Evolutionary conservation across 768 basidiomycete genomes (phyloP), one percentile per base, ranked within the genome.

Genomic region (Suillus subaureus): DNA sequence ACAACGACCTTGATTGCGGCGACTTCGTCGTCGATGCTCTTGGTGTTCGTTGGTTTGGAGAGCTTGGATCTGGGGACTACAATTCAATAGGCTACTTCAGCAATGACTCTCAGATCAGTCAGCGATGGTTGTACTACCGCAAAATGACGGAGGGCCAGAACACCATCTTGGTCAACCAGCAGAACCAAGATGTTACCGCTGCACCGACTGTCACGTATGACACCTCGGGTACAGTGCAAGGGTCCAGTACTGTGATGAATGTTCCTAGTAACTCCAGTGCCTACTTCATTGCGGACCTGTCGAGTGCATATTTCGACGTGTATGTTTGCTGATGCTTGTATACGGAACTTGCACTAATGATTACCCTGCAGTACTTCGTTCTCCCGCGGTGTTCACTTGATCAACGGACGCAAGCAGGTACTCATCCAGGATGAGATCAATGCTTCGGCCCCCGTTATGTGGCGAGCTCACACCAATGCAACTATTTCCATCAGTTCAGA

Each of bases 91-190:
- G 83, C 43, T 99, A 99, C 81, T 99, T 99, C 82, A 80, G 76
- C 37, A 86, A 75, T 64, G 94, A 93, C 69, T 74, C 77, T 0
- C 94, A 97, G 75, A 79, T 82, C 66, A 84, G 88, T 56, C 75
- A 80, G 28, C 85, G 97, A 63, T 99, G 96, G 96, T 71, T 85
- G 67, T 99, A 97, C 81, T 99, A 97, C 83, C 86, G 96, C 74
- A 99, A 96, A 84, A 88, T 89, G 79, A 97, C 97, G 5, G 94
- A 97, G 78, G 97, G 97, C 3, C 97, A 99, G 81, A 99, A 99
- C 82, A 96, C 95, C 6, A 83, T 99, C 68, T 72, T 96, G 62
- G 83, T 98, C 69, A 84, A 84, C 70, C 79, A 81, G 67, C 74
- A 78, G 39, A 98, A 99, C 80, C 97, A 99, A 79, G 84, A 89